These are phyloP conservation scores for Pestalotiopsis fici DNA, from an alignment of 2,329 filamentous ascomycete species.

Conservation along the genomic window DNA sequence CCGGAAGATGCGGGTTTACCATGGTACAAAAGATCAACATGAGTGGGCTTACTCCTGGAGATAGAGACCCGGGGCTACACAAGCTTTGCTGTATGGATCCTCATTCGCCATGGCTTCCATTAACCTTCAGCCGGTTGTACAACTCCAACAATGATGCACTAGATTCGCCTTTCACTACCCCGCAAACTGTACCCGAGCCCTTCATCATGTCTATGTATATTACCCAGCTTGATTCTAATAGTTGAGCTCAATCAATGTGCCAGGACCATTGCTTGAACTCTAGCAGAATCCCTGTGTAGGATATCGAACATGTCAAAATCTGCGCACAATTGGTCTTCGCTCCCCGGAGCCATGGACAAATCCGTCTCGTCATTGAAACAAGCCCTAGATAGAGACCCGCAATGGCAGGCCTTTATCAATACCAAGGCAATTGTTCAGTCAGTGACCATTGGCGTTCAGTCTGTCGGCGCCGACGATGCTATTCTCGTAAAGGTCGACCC, in stretches of 20 bases:
- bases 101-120: not conserved
- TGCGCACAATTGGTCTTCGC: not conserved
- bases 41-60: not conserved
- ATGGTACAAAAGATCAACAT: too few species aligned
- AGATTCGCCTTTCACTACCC: not conserved
- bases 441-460: not conserved
- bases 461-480: not conserved
- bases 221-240: too few species aligned
- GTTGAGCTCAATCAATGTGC: not conserved
- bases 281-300: not conserved
- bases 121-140: not conserved
- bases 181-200: not conserved
- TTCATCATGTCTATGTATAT: too few species aligned
- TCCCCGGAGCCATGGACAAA: not conserved
- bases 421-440: not conserved
- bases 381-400: not conserved
- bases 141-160: not conserved
- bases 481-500: constrained; percentile 1
- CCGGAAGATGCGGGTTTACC: not conserved
- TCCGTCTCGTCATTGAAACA: not conserved
- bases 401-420: constrained; percentile 3
- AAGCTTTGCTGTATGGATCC: not conserved
- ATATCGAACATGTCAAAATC: not conserved
- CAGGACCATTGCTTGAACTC: not conserved
- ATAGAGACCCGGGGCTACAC: not conserved